Conservation (phyloP, 768 basidiomycete genomes). For the Lactarius quietus region DNA sequence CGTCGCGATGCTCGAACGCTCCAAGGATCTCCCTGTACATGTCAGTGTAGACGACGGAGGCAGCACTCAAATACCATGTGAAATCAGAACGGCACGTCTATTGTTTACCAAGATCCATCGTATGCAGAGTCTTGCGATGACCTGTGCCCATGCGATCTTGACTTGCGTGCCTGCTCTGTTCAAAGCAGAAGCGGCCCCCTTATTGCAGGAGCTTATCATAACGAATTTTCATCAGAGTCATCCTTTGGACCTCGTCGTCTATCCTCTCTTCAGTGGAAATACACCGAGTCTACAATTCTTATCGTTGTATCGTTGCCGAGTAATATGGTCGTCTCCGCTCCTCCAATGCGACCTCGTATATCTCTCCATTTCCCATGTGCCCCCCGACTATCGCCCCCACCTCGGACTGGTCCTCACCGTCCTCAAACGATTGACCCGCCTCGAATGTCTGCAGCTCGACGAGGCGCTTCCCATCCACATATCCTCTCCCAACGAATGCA, state of each 20-base stretch:
- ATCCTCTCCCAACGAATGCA: slow-evolving; percentile 6
- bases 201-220: slow-evolving; percentile 19
- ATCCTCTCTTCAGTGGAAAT: slow-evolving; percentile 15
- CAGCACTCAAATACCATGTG: slow-evolving; percentile 7
- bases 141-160: slow-evolving; percentile 4
- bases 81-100: slow-evolving; percentile 7
- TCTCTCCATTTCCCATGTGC: slow-evolving; percentile 22
- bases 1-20: slow-evolving; percentile 21
- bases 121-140: slow-evolving; percentile 22
- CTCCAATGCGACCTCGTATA: slow-evolving; percentile 22
- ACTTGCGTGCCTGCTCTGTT: slow-evolving; percentile 18
- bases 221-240: slow-evolving; percentile 15
- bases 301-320: slow-evolving; percentile 16
- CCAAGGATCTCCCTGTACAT: slow-evolving; percentile 17
- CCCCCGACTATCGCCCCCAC: slow-evolving; percentile 1
- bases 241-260: slow-evolving; percentile 6
- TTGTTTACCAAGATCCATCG: slow-evolving; percentile 16
- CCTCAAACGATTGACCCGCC: slow-evolving; percentile 12
- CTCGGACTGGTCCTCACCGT: slow-evolving; percentile 16
- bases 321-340: slow-evolving; percentile 23
- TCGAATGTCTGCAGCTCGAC: slow-evolving; percentile 22
- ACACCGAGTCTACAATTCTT: slow-evolving; percentile 18
- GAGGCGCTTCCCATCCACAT: slow-evolving; percentile 20
- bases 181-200: slow-evolving; percentile 7
- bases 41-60: slow-evolving; percentile 20